Percentiles rank a stretch among this genome's conserved stretches.
Conservation (phyloP, 2,329 filamentous ascomycete species). For the Clarireedia homoeocarpa region DNA sequence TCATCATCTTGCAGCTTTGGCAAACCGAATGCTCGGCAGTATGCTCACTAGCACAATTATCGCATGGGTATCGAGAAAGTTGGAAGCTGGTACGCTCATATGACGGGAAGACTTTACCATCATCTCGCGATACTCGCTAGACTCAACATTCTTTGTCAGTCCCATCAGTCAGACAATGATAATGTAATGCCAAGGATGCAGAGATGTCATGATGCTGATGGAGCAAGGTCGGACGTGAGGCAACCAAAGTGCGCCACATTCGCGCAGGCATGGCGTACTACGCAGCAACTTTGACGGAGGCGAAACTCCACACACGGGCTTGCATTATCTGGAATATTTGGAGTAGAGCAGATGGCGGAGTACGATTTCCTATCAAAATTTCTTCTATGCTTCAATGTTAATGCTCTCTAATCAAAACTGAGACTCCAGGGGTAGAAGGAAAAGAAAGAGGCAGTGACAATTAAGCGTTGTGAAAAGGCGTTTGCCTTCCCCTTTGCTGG, state of each 20-base stretch:
- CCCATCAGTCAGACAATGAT: conserved; percentile 62
- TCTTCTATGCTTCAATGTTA: too few species aligned
- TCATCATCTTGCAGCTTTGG: conserved; percentile 78
- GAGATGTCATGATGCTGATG: conserved; percentile 67
- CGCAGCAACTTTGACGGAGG: conserved; percentile 44
- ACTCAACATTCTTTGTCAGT: conserved; percentile 27
- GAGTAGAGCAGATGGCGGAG: too few species aligned
- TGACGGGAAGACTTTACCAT: conserved; percentile 41
- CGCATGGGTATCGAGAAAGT: background rate
- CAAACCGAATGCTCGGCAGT: conserved; percentile 59
- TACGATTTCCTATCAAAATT: too few species aligned
- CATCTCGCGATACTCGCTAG: too few species aligned
- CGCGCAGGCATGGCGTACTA: conserved; percentile 87
- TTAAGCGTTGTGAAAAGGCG: too few species aligned
- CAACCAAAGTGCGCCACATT: conserved; percentile 61
- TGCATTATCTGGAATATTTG: too few species aligned
- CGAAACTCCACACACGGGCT: too few species aligned
- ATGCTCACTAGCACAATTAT: conserved; percentile 59
- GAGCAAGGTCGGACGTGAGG: too few species aligned
- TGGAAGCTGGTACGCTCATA: conserved; percentile 51
- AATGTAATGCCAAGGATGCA: conserved; percentile 36
- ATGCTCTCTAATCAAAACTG: too few species aligned
- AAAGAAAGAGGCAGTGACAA: too few species aligned
- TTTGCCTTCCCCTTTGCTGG: too few species aligned
- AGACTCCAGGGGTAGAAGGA: too few species aligned